Evolutionary conservation across 495 filamentous ascomycete genomes (phyloP).

Genomic region (Parathielavia appendiculata): DNA sequence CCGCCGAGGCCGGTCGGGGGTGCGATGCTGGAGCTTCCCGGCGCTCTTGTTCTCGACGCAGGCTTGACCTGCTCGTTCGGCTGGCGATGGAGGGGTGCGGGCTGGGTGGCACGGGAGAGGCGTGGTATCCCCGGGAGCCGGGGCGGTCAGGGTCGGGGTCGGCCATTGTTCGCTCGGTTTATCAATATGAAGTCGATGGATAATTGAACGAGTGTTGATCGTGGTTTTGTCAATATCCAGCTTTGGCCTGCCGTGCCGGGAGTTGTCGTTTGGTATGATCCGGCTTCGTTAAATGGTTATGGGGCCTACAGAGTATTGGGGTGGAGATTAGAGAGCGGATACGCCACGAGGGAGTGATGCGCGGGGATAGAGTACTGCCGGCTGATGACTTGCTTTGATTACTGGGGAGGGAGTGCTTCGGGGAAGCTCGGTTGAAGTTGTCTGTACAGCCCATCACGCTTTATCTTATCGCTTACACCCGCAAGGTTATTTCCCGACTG

Average conservation of each 20-base stretch:
- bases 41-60: slow-evolving; percentile 28
- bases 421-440: not conserved
- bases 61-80: slow-evolving; percentile 27
- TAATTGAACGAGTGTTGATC: no score
- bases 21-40: slow-evolving; percentile 15
- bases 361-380: no score
- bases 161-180: slow-evolving; percentile 17
- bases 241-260: no score
- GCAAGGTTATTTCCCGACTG: not conserved
- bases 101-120: slow-evolving; percentile 25
- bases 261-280: no score
- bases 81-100: slow-evolving; percentile 29
- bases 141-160: slow-evolving; percentile 24
- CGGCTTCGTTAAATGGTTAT: no score
- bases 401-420: no score
- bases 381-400: no score
- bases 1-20: slow-evolving; percentile 19
- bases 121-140: slow-evolving; percentile 21
- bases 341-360: no score
- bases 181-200: no score
- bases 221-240: no score
- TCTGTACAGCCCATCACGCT: not conserved
- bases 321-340: no score
- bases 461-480: slow-evolving; percentile 20
- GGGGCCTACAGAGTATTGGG: no score